Conservation (phyloP, 305 asterid species). For the Lippia alba region DNA sequence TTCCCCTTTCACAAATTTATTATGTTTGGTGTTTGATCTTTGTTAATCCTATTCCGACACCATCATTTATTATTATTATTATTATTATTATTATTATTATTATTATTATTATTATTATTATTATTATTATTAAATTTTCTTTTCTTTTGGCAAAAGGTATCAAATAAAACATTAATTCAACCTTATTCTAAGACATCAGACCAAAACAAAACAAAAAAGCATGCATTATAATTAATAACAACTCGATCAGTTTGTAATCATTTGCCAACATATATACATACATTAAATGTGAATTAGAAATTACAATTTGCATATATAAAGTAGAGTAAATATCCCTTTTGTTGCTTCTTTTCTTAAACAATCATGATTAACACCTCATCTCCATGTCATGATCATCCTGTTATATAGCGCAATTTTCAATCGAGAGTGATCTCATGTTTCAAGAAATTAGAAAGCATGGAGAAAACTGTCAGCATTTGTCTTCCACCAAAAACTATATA, state of each 20-base stretch:
- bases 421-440: not conserved
- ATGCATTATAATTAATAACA: not conserved
- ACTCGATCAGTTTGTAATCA: not conserved
- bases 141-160: no score
- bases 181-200: not conserved
- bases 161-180: no score
- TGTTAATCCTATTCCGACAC: no score
- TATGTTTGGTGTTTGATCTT: no score
- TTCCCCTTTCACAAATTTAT: no score
- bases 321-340: not conserved
- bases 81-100: no score
- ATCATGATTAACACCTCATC: not conserved
- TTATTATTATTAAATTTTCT: no score
- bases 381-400: not conserved
- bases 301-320: not conserved
- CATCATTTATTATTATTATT: no score
- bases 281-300: not conserved
- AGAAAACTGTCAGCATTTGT: conserved; percentile 49
- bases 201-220: no score
- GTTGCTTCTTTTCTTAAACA: not conserved
- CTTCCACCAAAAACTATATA: conserved; percentile 13
- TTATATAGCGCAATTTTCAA: not conserved
- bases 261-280: not conserved
- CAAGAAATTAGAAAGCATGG: conserved; percentile 39
- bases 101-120: no score